Evolutionary conservation across 345 rosid species (phyloP).

Genomic region (Citrus unshiu): DNA sequence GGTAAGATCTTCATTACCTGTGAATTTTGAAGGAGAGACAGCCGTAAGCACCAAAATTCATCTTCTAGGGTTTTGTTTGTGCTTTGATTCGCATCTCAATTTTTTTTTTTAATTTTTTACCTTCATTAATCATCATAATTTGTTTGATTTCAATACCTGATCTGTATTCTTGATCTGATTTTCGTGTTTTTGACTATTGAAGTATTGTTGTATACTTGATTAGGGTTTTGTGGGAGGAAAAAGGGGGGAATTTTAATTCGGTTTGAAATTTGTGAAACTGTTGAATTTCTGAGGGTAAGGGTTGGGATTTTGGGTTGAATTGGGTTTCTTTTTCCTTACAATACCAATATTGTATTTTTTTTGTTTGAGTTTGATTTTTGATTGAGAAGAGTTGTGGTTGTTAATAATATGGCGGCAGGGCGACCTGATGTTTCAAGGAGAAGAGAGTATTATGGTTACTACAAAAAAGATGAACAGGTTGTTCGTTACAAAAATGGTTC

Average conservation of each 20-base stretch:
- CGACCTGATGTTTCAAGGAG: slow-evolving; percentile 50
- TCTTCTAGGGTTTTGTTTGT: slow-evolving; percentile 40
- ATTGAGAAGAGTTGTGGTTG: slow-evolving; percentile 53
- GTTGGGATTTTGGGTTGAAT: slow-evolving; percentile 19
- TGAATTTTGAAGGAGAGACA: slow-evolving; percentile 40
- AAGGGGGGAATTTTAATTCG: neutral
- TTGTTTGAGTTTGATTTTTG: slow-evolving; percentile 24
- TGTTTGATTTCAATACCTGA: neutral
- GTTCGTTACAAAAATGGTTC: slow-evolving; percentile 26
- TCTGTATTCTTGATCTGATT: neutral
- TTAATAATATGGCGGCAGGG: slow-evolving; percentile 77
- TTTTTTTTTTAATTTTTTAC: slow-evolving; percentile 12
- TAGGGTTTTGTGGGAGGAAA: neutral
- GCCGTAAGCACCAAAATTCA: slow-evolving; percentile 17
- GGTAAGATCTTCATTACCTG: slow-evolving; percentile 53
- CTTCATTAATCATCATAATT: neutral
- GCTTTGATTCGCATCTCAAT: neutral
- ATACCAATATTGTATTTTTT: slow-evolving; percentile 4
- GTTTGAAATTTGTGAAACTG: neutral
- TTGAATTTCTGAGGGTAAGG: slow-evolving; percentile 21
- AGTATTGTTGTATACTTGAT: slow-evolving; percentile 3
- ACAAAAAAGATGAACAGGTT: slow-evolving; percentile 22
- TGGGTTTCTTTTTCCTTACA: neutral
- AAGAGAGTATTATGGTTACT: slow-evolving; percentile 23
- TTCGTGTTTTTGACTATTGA: neutral